Conservation (phyloP, 345 rosid species). For the Lepidium africanum region DNA sequence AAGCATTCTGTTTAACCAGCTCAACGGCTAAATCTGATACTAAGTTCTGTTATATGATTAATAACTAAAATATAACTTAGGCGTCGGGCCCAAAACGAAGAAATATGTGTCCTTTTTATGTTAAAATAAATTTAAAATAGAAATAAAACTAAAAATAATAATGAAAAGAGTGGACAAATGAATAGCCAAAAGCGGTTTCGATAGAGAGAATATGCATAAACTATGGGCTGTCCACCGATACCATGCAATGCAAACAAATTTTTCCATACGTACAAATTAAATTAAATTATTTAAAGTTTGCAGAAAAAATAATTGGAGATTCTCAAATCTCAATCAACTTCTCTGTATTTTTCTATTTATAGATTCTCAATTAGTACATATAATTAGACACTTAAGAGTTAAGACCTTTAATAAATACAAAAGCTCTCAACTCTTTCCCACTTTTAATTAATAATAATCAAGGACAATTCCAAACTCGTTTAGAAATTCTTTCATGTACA, state of each 20-base stretch:
- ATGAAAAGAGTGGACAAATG: neutral
- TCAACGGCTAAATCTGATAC: no score
- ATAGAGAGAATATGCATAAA: conserved; percentile 10
- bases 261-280: conserved; percentile 10
- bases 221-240: conserved; percentile 33
- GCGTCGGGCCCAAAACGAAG: conserved; percentile 16
- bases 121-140: neutral
- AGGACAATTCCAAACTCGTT: neutral
- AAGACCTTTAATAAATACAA: neutral
- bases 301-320: neutral
- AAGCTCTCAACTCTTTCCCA: neutral
- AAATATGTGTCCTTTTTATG: conserved; percentile 4
- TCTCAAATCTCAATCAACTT: conserved; percentile 6
- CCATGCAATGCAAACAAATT: conserved; percentile 34
- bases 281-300: neutral
- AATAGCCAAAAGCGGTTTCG: conserved; percentile 23
- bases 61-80: neutral
- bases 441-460: neutral
- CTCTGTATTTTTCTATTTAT: neutral
- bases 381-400: neutral
- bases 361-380: neutral
- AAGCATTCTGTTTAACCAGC: no score
- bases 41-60: neutral
- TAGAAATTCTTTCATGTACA: neutral
- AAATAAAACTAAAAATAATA: neutral